Conservation (phyloP, 2,329 filamentous ascomycete species). For the Nemania sp. region DNA sequence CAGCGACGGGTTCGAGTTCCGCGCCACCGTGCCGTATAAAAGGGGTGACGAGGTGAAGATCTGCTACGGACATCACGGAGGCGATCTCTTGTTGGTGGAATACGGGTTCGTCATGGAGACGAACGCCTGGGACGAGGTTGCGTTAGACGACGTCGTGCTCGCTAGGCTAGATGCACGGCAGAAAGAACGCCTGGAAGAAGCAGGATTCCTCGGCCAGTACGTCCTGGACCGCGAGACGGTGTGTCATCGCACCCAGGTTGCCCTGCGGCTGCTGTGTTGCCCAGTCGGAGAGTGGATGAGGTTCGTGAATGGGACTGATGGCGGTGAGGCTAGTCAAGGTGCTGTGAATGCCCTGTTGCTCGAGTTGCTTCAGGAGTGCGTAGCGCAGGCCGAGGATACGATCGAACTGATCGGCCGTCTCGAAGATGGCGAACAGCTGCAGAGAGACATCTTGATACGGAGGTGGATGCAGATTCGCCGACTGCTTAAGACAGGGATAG, state of each 20-base stretch:
- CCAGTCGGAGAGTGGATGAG: conserved; percentile 48
- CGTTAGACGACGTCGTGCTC: conserved; percentile 52
- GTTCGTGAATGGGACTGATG: conserved; percentile 52
- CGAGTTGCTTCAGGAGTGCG: conserved; percentile 45
- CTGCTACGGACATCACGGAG: conserved; percentile 70
- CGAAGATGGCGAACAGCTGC: conserved; percentile 38
- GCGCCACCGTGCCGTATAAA: conserved; percentile 53
- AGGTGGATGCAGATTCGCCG: conserved; percentile 49
- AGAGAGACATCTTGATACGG: conserved; percentile 43
- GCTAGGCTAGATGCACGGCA: conserved; percentile 42
- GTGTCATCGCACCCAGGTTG: conserved; percentile 61
- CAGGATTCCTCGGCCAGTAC: conserved; percentile 55
- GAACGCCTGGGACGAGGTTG: conserved; percentile 57
- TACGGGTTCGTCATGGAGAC: conserved; percentile 57
- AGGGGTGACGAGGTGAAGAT: conserved; percentile 68
- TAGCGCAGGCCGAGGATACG: conserved; percentile 37
- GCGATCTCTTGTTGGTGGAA: conserved; percentile 73
- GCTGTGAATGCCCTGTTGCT: conserved; percentile 45
- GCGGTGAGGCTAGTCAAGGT: conserved; percentile 48
- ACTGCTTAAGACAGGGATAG: conserved; percentile 44
- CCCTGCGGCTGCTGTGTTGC: conserved; percentile 48
- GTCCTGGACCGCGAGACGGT: conserved; percentile 53
- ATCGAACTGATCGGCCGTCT: conserved; percentile 38
- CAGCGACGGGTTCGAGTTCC: conserved; percentile 56
- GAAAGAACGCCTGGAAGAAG: conserved; percentile 46